Conservation (phyloP, 2,329 filamentous ascomycete species). For the Aspergillus brunneoviolaceus region DNA sequence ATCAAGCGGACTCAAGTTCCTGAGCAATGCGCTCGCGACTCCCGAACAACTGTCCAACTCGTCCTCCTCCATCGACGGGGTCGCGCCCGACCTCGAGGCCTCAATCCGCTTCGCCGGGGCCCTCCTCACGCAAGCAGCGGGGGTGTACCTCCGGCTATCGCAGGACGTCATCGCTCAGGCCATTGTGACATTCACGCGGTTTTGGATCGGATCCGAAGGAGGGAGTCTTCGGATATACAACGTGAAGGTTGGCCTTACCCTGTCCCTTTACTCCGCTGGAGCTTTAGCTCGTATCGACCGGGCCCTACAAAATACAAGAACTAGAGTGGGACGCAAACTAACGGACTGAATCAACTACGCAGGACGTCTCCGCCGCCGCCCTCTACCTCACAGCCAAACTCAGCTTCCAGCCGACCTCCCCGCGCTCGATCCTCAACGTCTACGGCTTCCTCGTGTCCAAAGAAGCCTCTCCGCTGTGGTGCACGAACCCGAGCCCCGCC, state of each 20-base stretch:
- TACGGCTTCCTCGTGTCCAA: constrained; percentile 76
- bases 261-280: too few species aligned
- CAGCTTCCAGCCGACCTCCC: constrained; percentile 71
- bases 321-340: neutral
- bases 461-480: constrained; percentile 54
- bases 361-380: constrained; percentile 79
- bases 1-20: constrained; percentile 30
- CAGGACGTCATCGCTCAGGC: constrained; percentile 85
- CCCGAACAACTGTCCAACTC: constrained; percentile 46
- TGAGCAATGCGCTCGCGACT: constrained; percentile 49
- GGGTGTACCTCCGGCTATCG: constrained; percentile 74
- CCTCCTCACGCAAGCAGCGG: constrained; percentile 49
- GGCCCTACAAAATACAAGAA: too few species aligned
- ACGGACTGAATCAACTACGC: constrained; percentile 1
- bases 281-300: too few species aligned
- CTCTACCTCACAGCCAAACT: constrained; percentile 83
- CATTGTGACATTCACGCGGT: constrained; percentile 76
- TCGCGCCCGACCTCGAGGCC: constrained; percentile 42
- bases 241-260: constrained; percentile 35
- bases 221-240: constrained; percentile 46
- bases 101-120: constrained; percentile 47
- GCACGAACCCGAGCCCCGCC: constrained; percentile 32
- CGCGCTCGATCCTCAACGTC: constrained; percentile 78
- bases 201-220: constrained; percentile 63
- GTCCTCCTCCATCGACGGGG: constrained; percentile 45